A percentile compares a stretch with the other conserved stretches of the same genome.
Conservation (phyloP, 1,284 basidiomycete species). For the Fomes fomentarius region DNA sequence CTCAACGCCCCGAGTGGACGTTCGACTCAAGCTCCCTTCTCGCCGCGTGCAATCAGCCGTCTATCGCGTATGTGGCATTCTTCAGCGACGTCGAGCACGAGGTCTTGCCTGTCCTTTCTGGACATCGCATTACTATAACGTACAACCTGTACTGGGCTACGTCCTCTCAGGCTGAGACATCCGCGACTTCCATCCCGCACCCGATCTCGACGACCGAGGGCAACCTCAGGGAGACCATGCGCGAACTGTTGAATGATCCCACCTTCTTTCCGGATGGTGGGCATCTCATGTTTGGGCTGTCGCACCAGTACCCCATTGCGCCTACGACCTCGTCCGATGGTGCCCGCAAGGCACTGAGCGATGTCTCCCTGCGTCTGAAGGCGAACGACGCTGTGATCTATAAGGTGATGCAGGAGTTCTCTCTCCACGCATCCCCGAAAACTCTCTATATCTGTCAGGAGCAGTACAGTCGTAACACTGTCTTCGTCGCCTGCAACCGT, state of each 20-base stretch:
- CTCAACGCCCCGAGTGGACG: conserved; percentile 8
- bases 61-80: conserved; percentile 40
- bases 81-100: conserved; percentile 50
- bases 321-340: background rate
- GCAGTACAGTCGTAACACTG: background rate
- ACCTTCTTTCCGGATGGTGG: conserved; percentile 32
- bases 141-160: conserved; percentile 39
- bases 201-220: background rate
- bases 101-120: conserved; percentile 40
- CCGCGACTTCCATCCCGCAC: too few species aligned
- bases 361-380: conserved; percentile 27
- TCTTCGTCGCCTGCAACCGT: conserved; percentile 7
- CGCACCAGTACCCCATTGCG: conserved; percentile 35
- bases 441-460: conserved; percentile 10
- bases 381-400: conserved; percentile 23
- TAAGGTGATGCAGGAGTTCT: background rate
- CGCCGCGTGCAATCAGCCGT: conserved; percentile 3
- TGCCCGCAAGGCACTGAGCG: background rate
- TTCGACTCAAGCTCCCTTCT: conserved; percentile 38
- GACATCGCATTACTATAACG: conserved; percentile 45
- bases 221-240: conserved; percentile 3
- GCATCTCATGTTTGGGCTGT: conserved; percentile 40
- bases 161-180: too few species aligned
- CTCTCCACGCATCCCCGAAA: conserved; percentile 16
- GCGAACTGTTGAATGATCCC: conserved; percentile 27